Percentiles rank a stretch among this genome's conserved stretches.
Conservation (phyloP, 352 stramenopile genomes). For the Pythium insidiosum region DNA sequence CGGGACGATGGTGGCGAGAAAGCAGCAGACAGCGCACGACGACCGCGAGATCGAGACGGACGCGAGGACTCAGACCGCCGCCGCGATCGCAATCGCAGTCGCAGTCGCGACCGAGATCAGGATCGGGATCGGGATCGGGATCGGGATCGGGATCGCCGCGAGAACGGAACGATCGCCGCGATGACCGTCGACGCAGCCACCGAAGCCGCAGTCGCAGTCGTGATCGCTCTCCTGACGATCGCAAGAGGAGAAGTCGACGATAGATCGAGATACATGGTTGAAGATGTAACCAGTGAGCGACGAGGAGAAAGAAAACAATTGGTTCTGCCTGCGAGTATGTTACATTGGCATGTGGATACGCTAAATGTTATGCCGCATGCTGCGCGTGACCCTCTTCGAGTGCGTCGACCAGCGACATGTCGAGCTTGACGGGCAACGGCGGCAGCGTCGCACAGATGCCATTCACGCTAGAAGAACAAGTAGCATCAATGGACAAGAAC, state of each 20-base stretch:
- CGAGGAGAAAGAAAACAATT: neutral
- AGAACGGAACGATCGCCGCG: constrained; percentile 12
- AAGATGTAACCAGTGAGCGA: no score
- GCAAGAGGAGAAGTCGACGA: constrained; percentile 8
- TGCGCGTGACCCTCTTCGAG: no score
- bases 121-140: constrained; percentile 6
- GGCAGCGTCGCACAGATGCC: constrained; percentile 58
- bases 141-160: constrained; percentile 12
- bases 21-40: neutral
- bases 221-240: no score
- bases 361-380: no score
- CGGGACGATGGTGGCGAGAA: constrained; percentile 1
- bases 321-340: neutral
- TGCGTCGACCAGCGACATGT: constrained; percentile 52
- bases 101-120: constrained; percentile 5
- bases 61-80: constrained; percentile 10
- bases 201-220: no score
- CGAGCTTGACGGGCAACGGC: constrained; percentile 50
- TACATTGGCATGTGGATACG: no score
- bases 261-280: no score
- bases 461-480: constrained; percentile 23
- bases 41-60: constrained; percentile 7
- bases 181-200: constrained; percentile 8
- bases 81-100: constrained; percentile 8
- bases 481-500: neutral